Base-by-base conservation (phyloP, 179 eudicot species). In the Silene vulgaris region DNA sequence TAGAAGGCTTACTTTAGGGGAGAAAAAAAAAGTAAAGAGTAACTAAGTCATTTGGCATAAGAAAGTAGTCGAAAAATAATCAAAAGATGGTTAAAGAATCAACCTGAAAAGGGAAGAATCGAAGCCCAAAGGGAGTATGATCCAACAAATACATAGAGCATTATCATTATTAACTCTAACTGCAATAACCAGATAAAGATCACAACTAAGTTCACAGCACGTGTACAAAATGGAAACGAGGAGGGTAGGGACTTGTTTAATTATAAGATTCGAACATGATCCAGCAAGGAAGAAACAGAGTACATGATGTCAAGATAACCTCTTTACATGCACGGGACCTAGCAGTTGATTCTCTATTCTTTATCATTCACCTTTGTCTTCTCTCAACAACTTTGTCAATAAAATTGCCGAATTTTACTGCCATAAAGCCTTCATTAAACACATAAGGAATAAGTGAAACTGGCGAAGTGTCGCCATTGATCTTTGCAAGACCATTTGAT, bases 331-430 rank as follows among this genome's bases (percentile, higher is more conserved):
- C 92, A 43, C 97, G 82, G 70, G 97, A 95, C 76, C 99, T 85
- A 56, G 96, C 95, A 82, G 99, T 97, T 56, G 97, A 95, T 79
- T 95, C 99, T 77, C 97, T 83, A 80, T 92, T 94, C 80, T 94
- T 94, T 60, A 94, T 92, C 97, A 90, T 91, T 40, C 97, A 86
- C 83, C 84, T 88, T 74, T 86, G 92, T 79, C 95, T 84, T 81
- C 99, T 86, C 85, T 95, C 99, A 78, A 85, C 90, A 71, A 90
- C 96, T 83, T 92, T 92, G 79, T 95, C 97, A 48, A 92, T 81
- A 61, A 85, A 76, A 68, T 20, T 68, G 20, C 85, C 79, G 19
- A 79, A 62, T 77, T 82, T 92, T 75, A 89, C 82, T 21, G 89
- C 92, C 71, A 88, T 79, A 52, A 74, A 69, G 40, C 84, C 87